These are phyloP conservation scores for Aspergillus piperis DNA, from an alignment of 2,329 filamentous ascomycete genomes.

Conservation along the genomic window DNA sequence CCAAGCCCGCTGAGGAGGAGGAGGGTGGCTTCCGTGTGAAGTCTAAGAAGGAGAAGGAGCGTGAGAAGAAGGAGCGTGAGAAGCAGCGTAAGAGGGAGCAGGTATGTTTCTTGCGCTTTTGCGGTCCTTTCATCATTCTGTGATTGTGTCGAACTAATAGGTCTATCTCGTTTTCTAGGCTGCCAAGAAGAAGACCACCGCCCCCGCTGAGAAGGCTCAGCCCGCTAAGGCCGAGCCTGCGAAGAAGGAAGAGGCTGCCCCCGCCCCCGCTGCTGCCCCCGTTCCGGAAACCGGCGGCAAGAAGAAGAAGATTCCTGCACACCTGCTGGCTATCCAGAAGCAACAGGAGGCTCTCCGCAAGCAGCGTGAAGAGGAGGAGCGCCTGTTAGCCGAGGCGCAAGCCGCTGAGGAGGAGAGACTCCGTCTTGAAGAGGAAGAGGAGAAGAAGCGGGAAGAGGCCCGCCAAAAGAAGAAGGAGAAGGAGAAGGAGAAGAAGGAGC, in stretches of 20 bases:
- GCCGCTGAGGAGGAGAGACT: slow-evolving; percentile 43
- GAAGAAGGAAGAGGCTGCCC: slow-evolving; percentile 53
- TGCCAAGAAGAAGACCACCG: slow-evolving; percentile 75
- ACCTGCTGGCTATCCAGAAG: slow-evolving; percentile 53
- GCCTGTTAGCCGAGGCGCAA: slow-evolving; percentile 41
- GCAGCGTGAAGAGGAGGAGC: slow-evolving; percentile 50
- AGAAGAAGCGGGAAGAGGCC: slow-evolving; percentile 49
- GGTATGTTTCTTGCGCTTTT: slow-evolving; percentile 51
- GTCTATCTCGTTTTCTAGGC: slow-evolving; percentile 54
- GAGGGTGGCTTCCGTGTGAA: slow-evolving; percentile 69
- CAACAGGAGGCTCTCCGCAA: slow-evolving; percentile 50
- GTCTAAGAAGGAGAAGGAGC: slow-evolving; percentile 98
- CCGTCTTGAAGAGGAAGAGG: slow-evolving; percentile 46
- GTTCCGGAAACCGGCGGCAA: slow-evolving; percentile 61
- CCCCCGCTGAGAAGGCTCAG: slow-evolving; percentile 37
- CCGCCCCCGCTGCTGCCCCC: slow-evolving; percentile 40
- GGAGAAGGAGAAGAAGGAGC: slow-evolving; percentile 54
- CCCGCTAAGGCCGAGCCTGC: slow-evolving; percentile 38
- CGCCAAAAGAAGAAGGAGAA: slow-evolving; percentile 51
- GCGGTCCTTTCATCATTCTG: neutral
- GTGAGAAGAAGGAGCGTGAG: slow-evolving; percentile 95
- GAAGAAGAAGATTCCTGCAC: slow-evolving; percentile 79
- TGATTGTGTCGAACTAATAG: neutral
- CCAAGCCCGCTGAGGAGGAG: slow-evolving; percentile 47
- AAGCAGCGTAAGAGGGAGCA: slow-evolving; percentile 99